Evolutionary conservation across 2,329 filamentous ascomycete species (phyloP), one percentile per base, ranked within the genome.

Genomic region (Penicillium fuscoglaucum): DNA sequence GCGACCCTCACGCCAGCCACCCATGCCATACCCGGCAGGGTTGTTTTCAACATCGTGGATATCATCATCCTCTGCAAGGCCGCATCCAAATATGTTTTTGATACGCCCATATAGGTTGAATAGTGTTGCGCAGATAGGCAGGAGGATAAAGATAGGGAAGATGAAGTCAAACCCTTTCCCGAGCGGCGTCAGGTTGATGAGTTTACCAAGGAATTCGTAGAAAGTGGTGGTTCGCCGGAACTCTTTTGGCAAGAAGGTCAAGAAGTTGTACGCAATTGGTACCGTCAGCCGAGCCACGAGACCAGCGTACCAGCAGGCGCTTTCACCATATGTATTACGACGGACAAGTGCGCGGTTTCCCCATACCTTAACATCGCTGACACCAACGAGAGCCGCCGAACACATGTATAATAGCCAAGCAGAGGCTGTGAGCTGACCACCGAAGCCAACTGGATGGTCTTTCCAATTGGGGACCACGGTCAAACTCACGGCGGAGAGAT

Each of bases 401-500:
- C 90, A 96, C 95, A 99, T 99, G 80, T 99, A 99, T 57, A 93
- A 82, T 60, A 99, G 88, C 95, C 95, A 99, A 15, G 86, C 79
- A 2, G 91, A 88, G 0, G 93, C 90, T 49, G 93, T 88, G 45
- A 92, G 74, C 73, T 99, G 95, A 5, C 92, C 91, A 2, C 88
- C 89, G 66, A 98, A 92, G 19, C 91, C 91, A 61, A 98, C 87
- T 57, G 90, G 87, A 28, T 88, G 88, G 57, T 87, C 84, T 41
- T 87, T 86, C 37, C 85, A 84, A 72, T 88, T 88, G 63, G 93
- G 90, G 67, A 89, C 79, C 43, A 85, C 74, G 50, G 82, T 78
- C 45, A 88, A 78, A 48, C 82, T 83, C 62, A 90, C 84, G 41
- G 88, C 81, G 1, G 92, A 96, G 13, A 96, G 80, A 33, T 87